Percentiles rank a stretch among this genome's conserved stretches.
Conservation (phyloP, 176 grass and related monocot species). For the Musa schizocarpa region DNA sequence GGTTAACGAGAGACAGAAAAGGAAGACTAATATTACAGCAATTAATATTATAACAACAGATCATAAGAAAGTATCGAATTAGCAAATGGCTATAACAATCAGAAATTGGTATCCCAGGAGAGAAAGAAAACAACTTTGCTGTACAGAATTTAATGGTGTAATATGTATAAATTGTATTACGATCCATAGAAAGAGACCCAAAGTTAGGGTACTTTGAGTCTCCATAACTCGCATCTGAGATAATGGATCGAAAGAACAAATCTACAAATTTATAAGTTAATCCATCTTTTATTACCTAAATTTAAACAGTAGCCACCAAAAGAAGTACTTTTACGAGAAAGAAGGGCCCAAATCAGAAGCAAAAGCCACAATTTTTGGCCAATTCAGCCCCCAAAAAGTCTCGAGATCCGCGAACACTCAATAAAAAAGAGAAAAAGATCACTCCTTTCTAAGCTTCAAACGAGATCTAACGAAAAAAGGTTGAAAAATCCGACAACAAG, state of each 20-base stretch:
- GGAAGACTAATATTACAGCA: no score
- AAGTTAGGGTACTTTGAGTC: neutral
- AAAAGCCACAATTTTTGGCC: neutral
- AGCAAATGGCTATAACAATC: neutral
- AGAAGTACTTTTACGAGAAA: neutral
- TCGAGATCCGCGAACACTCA: no score
- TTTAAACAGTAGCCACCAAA: neutral
- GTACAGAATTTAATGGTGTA: no score
- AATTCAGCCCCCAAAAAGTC: neutral
- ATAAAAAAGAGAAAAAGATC: constrained; percentile 2
- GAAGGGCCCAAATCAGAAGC: constrained; percentile 10
- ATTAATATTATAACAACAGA: no score
- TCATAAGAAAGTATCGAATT: neutral
- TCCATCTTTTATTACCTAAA: neutral
- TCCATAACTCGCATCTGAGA: neutral
- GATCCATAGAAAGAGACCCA: neutral
- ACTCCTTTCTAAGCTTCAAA: no score
- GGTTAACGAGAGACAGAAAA: no score
- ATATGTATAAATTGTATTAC: no score
- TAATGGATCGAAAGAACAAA: neutral
- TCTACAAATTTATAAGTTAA: neutral
- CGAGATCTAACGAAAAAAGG: neutral
- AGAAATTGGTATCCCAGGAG: neutral
- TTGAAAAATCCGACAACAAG: constrained; percentile 1
- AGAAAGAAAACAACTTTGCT: neutral